A percentile compares a stretch with the other conserved stretches of the same genome.
These are phyloP conservation scores for Globisporangium splendens DNA, from an alignment of 352 stramenopile species.

Conservation along the genomic window DNA sequence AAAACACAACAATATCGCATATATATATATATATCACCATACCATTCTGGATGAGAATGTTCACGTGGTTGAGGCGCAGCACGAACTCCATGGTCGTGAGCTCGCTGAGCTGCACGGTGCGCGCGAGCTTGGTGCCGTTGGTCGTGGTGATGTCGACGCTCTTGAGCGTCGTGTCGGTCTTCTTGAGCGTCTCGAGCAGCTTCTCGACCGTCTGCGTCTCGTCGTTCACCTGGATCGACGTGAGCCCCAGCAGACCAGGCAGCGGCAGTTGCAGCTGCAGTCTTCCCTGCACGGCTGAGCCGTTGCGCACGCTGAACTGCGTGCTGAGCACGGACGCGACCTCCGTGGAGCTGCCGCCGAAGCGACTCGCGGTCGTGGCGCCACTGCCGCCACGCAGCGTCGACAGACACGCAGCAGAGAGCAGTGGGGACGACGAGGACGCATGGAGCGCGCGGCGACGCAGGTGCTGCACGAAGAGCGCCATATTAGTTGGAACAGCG, in stretches of 20 bases:
- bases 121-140: conserved; percentile 66
- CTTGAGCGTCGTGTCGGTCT: conserved; percentile 52
- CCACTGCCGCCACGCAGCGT: too few species aligned
- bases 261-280: conserved; percentile 62
- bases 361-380: too few species aligned
- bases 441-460: too few species aligned
- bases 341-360: too few species aligned
- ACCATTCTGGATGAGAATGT: conserved; percentile 54
- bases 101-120: conserved; percentile 55
- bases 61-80: conserved; percentile 64
- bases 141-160: conserved; percentile 58
- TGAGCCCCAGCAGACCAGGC: conserved; percentile 50
- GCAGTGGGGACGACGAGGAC: too few species aligned
- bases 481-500: too few species aligned
- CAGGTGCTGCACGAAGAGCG: too few species aligned
- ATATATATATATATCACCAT: neutral
- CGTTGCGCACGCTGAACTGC: conserved; percentile 49
- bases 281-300: conserved; percentile 26
- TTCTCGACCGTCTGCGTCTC: conserved; percentile 37
- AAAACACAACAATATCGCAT: neutral
- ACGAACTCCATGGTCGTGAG: conserved; percentile 68
- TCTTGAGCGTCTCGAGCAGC: conserved; percentile 49
- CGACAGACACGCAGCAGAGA: too few species aligned
- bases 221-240: conserved; percentile 39
- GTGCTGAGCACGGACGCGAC: conserved; percentile 16